A percentile compares a stretch with the other conserved stretches of the same genome.
These are phyloP conservation scores for Hypoxylon fragiforme DNA, from an alignment of 495 filamentous ascomycete genomes.

Conservation along the genomic window DNA sequence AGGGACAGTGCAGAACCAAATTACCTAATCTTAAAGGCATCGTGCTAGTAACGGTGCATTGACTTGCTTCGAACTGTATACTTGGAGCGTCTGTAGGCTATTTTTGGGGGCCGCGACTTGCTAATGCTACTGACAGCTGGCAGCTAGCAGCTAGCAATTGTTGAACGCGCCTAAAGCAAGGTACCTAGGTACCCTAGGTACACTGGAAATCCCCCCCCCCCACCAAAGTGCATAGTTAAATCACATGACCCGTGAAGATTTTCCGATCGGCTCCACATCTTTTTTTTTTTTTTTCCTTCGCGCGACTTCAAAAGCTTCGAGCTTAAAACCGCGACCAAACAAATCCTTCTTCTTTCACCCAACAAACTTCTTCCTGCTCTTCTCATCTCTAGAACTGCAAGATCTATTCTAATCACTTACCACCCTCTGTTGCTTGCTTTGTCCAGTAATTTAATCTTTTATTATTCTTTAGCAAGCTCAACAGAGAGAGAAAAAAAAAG, in stretches of 20 bases:
- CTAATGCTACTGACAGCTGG: background rate
- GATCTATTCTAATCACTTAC: too few species aligned
- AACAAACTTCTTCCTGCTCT: background rate
- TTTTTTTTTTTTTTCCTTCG: constrained; percentile 40
- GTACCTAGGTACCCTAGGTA: too few species aligned
- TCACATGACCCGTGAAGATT: constrained; percentile 12
- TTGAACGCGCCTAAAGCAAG: background rate
- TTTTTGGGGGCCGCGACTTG: background rate
- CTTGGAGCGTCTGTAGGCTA: too few species aligned
- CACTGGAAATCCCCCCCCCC: too few species aligned
- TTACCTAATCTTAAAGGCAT: background rate
- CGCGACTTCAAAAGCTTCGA: constrained; percentile 29
- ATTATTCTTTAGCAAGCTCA: too few species aligned
- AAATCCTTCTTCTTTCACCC: background rate
- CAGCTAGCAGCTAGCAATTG: background rate
- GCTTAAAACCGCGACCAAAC: background rate
- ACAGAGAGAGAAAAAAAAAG: too few species aligned
- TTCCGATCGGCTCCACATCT: constrained; percentile 4
- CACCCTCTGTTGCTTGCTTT: too few species aligned
- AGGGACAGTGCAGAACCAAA: constrained; percentile 1
- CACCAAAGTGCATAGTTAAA: background rate
- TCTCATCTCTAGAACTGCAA: background rate
- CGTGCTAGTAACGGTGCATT: too few species aligned
- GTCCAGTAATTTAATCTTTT: too few species aligned
- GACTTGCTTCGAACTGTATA: background rate